These are phyloP conservation scores for Alnus rubra DNA, from an alignment of 306 rosid species.

Conservation along the genomic window DNA sequence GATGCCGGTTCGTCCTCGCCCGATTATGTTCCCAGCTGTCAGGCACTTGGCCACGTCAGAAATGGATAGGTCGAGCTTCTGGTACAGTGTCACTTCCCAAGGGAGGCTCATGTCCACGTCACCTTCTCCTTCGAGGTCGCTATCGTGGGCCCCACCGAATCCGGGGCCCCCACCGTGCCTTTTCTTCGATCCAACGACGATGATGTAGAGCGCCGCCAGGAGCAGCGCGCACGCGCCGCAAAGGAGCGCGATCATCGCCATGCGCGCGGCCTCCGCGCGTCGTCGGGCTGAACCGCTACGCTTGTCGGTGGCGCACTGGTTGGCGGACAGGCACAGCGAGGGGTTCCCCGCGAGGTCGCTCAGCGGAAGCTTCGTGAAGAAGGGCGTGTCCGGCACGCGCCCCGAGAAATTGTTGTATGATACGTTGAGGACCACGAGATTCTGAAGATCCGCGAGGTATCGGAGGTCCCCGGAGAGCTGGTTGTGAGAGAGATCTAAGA, in stretches of 20 bases:
- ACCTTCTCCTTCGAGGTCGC: slow-evolving; percentile 45
- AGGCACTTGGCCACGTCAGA: slow-evolving; percentile 63
- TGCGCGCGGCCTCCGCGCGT: slow-evolving; percentile 63
- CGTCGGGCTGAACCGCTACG: slow-evolving; percentile 6
- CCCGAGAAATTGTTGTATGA: slow-evolving; percentile 84
- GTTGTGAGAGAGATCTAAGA: slow-evolving; percentile 79
- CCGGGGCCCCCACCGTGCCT: slow-evolving; percentile 44
- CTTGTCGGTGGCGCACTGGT: slow-evolving; percentile 37
- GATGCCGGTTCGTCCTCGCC: slow-evolving; percentile 85
- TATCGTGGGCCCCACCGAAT: slow-evolving; percentile 21
- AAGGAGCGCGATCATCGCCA: slow-evolving; percentile 73
- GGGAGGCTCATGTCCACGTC: slow-evolving; percentile 81
- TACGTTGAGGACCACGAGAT: slow-evolving; percentile 82
- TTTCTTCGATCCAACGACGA: slow-evolving; percentile 31
- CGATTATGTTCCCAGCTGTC: slow-evolving; percentile 56
- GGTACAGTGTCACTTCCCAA: slow-evolving; percentile 91
- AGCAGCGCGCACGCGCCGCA: slow-evolving; percentile 70
- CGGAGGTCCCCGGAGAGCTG: slow-evolving; percentile 65
- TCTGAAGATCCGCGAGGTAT: slow-evolving; percentile 60
- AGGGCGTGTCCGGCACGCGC: slow-evolving; percentile 69
- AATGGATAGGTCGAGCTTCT: slow-evolving; percentile 82
- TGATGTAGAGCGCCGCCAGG: slow-evolving; percentile 71
- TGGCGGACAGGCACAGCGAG: slow-evolving; percentile 62
- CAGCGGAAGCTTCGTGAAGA: slow-evolving; percentile 77
- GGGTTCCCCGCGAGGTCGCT: slow-evolving; percentile 76